phyloP scores from a whole-genome alignment of 2,329 filamentous ascomycete genomes.

The Alternaria triticimaculans region DNA sequence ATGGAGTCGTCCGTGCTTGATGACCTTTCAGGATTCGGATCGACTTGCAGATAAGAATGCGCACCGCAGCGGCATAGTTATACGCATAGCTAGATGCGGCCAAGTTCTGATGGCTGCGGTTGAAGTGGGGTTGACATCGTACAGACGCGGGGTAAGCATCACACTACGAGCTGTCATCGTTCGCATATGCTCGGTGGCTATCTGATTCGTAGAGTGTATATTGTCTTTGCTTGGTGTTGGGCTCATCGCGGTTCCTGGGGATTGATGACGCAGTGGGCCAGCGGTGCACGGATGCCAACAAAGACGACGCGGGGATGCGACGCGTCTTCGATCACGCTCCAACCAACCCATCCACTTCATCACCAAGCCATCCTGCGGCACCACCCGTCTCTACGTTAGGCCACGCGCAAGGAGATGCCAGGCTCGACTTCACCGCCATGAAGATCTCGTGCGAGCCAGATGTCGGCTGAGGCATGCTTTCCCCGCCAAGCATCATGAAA shows the following conservation, averaged over 20 bases:
- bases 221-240: neutral
- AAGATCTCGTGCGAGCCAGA: neutral
- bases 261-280: neutral
- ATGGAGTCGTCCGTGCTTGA: neutral
- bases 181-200: neutral
- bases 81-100: neutral
- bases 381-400: neutral
- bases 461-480: slow-evolving; percentile 18
- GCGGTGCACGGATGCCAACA: neutral
- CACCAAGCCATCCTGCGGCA: neutral
- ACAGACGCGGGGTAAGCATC: neutral
- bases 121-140: neutral
- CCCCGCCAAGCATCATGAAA: slow-evolving; percentile 28
- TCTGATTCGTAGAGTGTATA: neutral
- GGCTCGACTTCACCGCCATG: neutral
- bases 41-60: neutral
- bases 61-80: neutral
- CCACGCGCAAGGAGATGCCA: neutral
- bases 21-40: neutral
- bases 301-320: neutral
- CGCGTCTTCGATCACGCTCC: neutral
- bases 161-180: neutral
- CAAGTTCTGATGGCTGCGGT: neutral
- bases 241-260: neutral
- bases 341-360: neutral